Conservation (phyloP, 352 stramenopile genomes). For the Phytopythium litorale region DNA sequence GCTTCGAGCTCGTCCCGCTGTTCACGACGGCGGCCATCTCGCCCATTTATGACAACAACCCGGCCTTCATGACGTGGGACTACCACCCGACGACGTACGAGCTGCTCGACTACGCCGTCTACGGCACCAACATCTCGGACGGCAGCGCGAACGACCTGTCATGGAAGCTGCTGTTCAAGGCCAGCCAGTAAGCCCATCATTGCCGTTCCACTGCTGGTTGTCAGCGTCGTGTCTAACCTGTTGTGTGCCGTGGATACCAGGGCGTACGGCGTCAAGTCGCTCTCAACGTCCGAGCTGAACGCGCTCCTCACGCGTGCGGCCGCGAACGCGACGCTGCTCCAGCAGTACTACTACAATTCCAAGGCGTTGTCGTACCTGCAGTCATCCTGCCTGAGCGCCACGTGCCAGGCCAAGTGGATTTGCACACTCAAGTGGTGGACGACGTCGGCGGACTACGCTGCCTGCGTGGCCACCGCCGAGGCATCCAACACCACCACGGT, state of each 20-base stretch:
- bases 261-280: slow-evolving; percentile 40
- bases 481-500: not conserved
- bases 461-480: slow-evolving; percentile 29
- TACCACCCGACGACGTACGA: slow-evolving; percentile 58
- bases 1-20: slow-evolving; percentile 50
- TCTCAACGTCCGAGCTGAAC: slow-evolving; percentile 36
- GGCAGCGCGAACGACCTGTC: slow-evolving; percentile 20
- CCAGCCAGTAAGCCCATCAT: slow-evolving; percentile 14
- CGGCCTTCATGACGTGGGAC: slow-evolving; percentile 82
- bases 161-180: slow-evolving; percentile 45
- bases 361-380: slow-evolving; percentile 58
- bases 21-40: slow-evolving; percentile 81
- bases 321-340: slow-evolving; percentile 31
- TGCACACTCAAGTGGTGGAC: slow-evolving; percentile 71
- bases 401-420: slow-evolving; percentile 51
- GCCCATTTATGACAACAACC: slow-evolving; percentile 88
- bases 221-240: not conserved
- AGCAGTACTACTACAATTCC: slow-evolving; percentile 79
- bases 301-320: slow-evolving; percentile 41
- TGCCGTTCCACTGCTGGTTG: not conserved
- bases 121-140: slow-evolving; percentile 55
- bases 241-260: not conserved
- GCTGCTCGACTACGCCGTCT: slow-evolving; percentile 63
- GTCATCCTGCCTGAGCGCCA: slow-evolving; percentile 28
- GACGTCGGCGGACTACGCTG: slow-evolving; percentile 48